These are phyloP conservation scores for Rosa rugosa DNA, from an alignment of 306 rosid species.

Conservation along the genomic window DNA sequence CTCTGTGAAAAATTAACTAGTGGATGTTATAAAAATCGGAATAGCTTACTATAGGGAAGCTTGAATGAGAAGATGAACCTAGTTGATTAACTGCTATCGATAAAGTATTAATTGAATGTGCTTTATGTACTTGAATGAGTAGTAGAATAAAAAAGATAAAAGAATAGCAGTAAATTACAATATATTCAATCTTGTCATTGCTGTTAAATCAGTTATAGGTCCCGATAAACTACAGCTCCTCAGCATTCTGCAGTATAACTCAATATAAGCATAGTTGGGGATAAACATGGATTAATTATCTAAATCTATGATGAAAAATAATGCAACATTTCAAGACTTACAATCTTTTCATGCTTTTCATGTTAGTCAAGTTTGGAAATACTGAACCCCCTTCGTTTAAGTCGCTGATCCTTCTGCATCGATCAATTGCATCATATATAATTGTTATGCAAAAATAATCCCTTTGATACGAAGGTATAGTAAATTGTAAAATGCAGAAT, in stretches of 20 bases:
- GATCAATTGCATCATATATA: background rate
- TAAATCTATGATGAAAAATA: background rate
- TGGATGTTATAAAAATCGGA: background rate
- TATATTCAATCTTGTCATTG: background rate
- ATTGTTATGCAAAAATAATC: background rate
- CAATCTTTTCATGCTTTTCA: slow-evolving; percentile 8
- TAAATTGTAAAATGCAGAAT: too few species aligned
- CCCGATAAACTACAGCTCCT: slow-evolving; percentile 29
- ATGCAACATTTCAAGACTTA: background rate
- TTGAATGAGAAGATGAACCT: background rate
- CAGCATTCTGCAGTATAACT: slow-evolving; percentile 24
- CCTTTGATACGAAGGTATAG: background rate
- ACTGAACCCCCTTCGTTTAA: slow-evolving; percentile 16
- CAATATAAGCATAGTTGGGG: background rate
- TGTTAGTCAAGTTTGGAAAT: slow-evolving; percentile 18
- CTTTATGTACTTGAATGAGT: background rate
- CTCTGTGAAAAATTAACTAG: background rate
- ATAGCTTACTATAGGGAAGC: background rate
- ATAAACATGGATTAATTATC: background rate
- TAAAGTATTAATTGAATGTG: background rate
- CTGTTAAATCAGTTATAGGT: slow-evolving; percentile 5
- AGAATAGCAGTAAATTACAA: slow-evolving; percentile 3
- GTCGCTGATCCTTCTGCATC: slow-evolving; percentile 34
- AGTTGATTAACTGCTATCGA: background rate
- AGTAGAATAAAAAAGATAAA: background rate